A percentile compares a stretch with the other conserved stretches of the same genome.
Conservation (phyloP, 2,329 filamentous ascomycete species). For the Trichoderma arundinaceum region DNA sequence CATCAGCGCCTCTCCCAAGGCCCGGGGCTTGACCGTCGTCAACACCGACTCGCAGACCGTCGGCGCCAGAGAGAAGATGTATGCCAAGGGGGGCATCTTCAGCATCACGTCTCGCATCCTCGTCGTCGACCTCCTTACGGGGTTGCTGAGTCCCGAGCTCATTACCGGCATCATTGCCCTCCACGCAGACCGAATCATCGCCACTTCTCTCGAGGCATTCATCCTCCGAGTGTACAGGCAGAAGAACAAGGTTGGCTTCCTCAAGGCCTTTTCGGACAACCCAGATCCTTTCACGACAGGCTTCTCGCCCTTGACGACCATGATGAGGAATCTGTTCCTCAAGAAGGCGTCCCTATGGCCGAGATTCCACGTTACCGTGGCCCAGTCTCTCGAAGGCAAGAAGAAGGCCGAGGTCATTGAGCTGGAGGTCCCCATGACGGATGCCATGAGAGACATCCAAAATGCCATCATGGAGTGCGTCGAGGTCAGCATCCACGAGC, state of each 20-base stretch:
- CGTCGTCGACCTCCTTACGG: conserved; percentile 90
- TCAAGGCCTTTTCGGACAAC: conserved; percentile 95
- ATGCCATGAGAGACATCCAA: conserved; percentile 90
- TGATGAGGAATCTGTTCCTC: conserved; percentile 89
- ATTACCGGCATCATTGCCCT: conserved; percentile 87
- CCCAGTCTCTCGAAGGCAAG: conserved; percentile 85
- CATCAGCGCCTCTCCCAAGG: conserved; percentile 80
- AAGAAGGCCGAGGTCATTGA: conserved; percentile 97
- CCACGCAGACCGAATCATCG: conserved; percentile 84
- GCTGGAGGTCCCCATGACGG: conserved; percentile 93
- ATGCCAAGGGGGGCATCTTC: conserved; percentile 85
- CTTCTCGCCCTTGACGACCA: conserved; percentile 84
- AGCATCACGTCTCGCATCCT: conserved; percentile 95
- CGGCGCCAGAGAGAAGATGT: conserved; percentile 86
- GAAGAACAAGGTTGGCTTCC: conserved; percentile 89
- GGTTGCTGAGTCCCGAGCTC: conserved; percentile 77
- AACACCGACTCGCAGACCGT: conserved; percentile 95
- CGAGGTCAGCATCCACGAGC: conserved; percentile 89
- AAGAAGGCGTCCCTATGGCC: conserved; percentile 90
- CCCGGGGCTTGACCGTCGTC: conserved; percentile 85
- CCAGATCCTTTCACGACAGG: conserved; percentile 89
- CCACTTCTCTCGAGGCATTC: conserved; percentile 91
- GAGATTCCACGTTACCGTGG: conserved; percentile 89
- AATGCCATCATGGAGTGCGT: conserved; percentile 95
- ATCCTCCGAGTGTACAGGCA: conserved; percentile 93